phyloP scores from a whole-genome alignment of 352 stramenopile genomes.

The Thalassiosira livingstoniorum region DNA sequence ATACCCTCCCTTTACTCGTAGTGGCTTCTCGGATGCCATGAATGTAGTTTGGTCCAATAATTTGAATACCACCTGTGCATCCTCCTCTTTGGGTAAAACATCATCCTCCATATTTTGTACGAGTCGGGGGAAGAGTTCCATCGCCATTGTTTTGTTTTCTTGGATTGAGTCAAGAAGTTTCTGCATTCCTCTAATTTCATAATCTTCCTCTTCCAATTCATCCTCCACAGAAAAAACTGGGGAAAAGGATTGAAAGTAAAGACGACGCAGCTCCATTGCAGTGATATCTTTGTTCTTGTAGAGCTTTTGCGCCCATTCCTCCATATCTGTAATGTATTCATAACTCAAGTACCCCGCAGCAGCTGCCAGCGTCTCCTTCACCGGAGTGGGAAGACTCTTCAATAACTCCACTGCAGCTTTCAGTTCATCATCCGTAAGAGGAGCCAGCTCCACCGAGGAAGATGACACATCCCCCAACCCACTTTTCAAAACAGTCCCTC shows the following conservation, averaged over 20 bases:
- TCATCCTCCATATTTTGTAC: conserved; percentile 37
- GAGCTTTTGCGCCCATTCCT: conserved; percentile 26
- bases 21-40: conserved; percentile 52
- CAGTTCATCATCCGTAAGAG: conserved; percentile 9
- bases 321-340: conserved; percentile 2
- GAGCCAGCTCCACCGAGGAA: neutral
- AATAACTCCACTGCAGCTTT: conserved; percentile 23
- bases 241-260: conserved; percentile 34
- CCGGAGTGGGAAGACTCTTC: conserved; percentile 18
- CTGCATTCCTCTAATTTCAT: conserved; percentile 20
- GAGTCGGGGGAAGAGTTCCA: conserved; percentile 45
- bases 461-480: neutral
- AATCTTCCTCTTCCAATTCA: conserved; percentile 25
- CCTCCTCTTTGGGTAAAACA: conserved; percentile 24
- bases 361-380: conserved; percentile 30
- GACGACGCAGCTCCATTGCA: conserved; percentile 26
- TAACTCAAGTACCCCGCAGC: conserved; percentile 31
- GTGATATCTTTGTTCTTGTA: conserved; percentile 12
- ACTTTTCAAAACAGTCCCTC: neutral
- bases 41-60: conserved; percentile 46
- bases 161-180: conserved; percentile 30
- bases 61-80: conserved; percentile 51
- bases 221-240: neutral
- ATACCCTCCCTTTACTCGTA: conserved; percentile 43
- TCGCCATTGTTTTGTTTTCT: conserved; percentile 30